phyloP scores from a whole-genome alignment of 345 rosid species.

The Rhodamnia argentea region DNA sequence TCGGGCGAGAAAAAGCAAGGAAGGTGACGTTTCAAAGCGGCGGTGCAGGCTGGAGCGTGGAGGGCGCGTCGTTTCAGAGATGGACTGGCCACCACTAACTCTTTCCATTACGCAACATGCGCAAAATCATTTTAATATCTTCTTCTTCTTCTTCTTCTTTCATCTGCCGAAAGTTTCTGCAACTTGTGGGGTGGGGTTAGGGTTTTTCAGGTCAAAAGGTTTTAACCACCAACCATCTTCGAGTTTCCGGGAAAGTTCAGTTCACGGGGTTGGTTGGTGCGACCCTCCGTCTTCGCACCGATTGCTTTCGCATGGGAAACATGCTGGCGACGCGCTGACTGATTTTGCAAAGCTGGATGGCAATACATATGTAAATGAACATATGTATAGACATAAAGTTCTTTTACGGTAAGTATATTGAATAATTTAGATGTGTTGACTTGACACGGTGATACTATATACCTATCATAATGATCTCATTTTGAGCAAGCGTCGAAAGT shows the following conservation, averaged over 20 bases:
- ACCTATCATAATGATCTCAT: neutral
- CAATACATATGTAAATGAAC: neutral
- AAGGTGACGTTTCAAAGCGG: neutral
- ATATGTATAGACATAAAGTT: neutral
- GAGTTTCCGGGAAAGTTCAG: neutral
- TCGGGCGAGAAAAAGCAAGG: neutral
- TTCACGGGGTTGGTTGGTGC: neutral
- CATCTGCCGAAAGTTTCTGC: neutral
- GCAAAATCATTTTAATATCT: neutral
- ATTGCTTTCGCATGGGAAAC: neutral
- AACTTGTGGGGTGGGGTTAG: neutral
- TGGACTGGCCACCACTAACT: neutral
- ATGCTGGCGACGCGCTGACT: neutral
- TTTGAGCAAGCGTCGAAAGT: neutral
- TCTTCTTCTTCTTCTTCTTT: neutral
- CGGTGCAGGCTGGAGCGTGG: neutral
- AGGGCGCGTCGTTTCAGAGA: neutral
- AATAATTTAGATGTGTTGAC: too few relatives aligned
- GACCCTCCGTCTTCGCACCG: neutral
- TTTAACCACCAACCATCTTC: neutral
- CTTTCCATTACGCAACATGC: neutral
- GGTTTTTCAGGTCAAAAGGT: neutral
- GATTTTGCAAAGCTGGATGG: neutral
- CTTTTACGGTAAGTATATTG: neutral
- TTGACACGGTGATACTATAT: too few relatives aligned